A percentile compares a stretch with the other conserved stretches of the same genome.
Conservation (phyloP, 2,329 filamentous ascomycete species). For the Dactylellina drechsleri region DNA sequence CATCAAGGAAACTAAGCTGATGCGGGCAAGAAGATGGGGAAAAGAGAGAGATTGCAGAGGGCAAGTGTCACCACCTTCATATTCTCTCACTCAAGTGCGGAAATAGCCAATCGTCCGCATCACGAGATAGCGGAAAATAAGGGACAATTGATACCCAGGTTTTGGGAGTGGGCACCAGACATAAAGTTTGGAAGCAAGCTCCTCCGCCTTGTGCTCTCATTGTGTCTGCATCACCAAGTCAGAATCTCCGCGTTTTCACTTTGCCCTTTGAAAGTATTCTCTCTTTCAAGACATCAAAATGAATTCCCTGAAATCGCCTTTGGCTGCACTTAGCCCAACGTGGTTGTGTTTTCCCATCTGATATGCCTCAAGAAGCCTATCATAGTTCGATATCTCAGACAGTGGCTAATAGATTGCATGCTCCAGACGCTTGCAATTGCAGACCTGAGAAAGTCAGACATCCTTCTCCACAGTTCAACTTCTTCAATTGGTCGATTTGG, state of each 20-base stretch:
- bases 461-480: constrained; percentile 19
- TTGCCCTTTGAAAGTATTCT: background rate
- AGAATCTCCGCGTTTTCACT: background rate
- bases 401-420: constrained; percentile 46
- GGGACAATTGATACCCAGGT: too few species aligned
- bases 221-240: constrained; percentile 18
- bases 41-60: background rate
- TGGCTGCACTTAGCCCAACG: constrained; percentile 30
- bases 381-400: constrained; percentile 36
- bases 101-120: constrained; percentile 1
- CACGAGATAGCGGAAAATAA: background rate
- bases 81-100: background rate
- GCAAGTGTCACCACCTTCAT: constrained; percentile 10
- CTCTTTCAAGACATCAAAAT: background rate
- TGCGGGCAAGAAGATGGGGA: constrained; percentile 18
- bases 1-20: constrained; percentile 26
- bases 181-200: constrained; percentile 20
- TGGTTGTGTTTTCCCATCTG: constrained; percentile 21
- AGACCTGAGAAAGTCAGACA: constrained; percentile 10
- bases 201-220: constrained; percentile 29
- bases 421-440: constrained; percentile 16
- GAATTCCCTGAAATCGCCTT: background rate
- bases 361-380: constrained; percentile 21
- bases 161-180: background rate
- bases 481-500: constrained; percentile 39